Percentiles rank a stretch among this genome's conserved stretches.
phyloP scores from a whole-genome alignment of 345 rosid genomes.

The Odontarrhena argentea region DNA sequence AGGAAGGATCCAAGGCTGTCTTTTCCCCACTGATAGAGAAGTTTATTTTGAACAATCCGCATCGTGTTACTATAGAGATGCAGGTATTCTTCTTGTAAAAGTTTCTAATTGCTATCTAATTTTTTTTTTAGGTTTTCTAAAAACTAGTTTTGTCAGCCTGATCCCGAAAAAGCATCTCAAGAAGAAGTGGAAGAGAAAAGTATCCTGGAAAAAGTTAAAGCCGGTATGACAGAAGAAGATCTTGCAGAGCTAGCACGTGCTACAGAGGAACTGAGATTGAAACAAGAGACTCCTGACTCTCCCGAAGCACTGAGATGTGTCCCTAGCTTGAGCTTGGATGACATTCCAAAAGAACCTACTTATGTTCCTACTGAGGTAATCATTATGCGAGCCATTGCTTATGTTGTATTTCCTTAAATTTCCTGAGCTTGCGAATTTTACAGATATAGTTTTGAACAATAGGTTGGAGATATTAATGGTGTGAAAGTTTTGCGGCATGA shows the following conservation, averaged over 20 bases:
- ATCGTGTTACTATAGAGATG: conserved; percentile 91
- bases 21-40: conserved; percentile 92
- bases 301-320: conserved; percentile 85
- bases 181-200: conserved; percentile 86
- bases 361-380: conserved; percentile 77
- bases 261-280: conserved; percentile 77
- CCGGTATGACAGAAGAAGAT: conserved; percentile 86
- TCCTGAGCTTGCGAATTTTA: not conserved
- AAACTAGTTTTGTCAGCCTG: conserved; percentile 62
- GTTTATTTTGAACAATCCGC: conserved; percentile 77
- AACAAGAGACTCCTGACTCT: conserved; percentile 97
- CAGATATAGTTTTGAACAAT: conserved; percentile 32
- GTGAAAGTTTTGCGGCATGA: conserved; percentile 88
- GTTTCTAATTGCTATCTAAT: conserved; percentile 19
- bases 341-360: conserved; percentile 89
- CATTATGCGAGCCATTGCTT: conserved; percentile 25
- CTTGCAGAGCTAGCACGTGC: conserved; percentile 90
- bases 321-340: conserved; percentile 73
- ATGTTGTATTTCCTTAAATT: conserved; percentile 17
- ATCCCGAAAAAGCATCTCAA: conserved; percentile 82
- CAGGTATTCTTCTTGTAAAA: conserved; percentile 54
- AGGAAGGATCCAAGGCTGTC: conserved; percentile 91
- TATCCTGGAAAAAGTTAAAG: conserved; percentile 67
- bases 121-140: conserved; percentile 30
- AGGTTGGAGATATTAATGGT: conserved; percentile 86